phyloP scores from a whole-genome alignment of 176 grass and related monocot genomes.

The Oryza punctata region DNA sequence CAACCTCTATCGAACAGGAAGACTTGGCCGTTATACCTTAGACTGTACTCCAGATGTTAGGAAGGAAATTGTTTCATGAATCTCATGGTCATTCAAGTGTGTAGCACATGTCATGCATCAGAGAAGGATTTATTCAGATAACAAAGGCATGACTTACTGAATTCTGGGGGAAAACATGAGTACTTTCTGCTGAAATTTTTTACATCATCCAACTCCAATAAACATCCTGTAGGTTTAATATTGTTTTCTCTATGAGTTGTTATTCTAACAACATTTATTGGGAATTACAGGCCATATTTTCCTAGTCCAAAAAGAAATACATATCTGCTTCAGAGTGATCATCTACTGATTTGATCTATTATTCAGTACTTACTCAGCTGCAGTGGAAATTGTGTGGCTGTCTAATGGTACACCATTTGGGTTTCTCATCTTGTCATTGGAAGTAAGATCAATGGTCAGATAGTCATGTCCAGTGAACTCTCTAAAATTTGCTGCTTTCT shows the following conservation, averaged over 20 bases:
- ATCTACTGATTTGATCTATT: background rate
- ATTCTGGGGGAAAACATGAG: background rate
- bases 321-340: background rate
- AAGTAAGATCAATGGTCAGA: conserved; percentile 50
- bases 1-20: conserved; percentile 73
- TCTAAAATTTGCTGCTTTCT: conserved; percentile 72
- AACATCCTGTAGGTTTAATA: background rate
- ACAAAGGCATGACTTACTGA: background rate
- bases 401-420: conserved; percentile 31
- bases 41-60: conserved; percentile 47
- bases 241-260: background rate
- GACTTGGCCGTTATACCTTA: conserved; percentile 69
- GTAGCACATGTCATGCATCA: background rate
- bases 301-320: conserved; percentile 18
- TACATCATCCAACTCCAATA: background rate
- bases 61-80: conserved; percentile 30
- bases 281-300: conserved; percentile 6
- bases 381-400: conserved; percentile 42
- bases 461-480: conserved; percentile 56
- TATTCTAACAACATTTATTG: conserved; percentile 18
- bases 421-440: conserved; percentile 44
- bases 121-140: conserved; percentile 15
- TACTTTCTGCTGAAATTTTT: background rate
- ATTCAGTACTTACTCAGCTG: conserved; percentile 37
- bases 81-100: conserved; percentile 17